Evolutionary conservation across 116 monocot genomes (phyloP).

Genomic region (Posidonia oceanica): DNA sequence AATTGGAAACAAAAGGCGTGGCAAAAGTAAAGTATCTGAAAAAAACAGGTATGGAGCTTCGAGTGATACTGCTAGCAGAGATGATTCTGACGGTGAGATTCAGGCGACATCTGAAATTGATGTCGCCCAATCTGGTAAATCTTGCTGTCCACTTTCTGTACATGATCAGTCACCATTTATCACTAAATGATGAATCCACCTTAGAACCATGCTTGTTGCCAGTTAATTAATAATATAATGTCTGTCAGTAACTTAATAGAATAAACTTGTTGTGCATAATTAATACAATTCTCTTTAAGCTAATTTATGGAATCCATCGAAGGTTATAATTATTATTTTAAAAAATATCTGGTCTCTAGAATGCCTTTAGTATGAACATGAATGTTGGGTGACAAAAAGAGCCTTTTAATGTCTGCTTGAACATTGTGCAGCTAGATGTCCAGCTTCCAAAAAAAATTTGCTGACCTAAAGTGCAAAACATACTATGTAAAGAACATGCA

Average conservation of each 20-base stretch:
- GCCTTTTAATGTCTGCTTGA: no score
- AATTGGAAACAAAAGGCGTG: slow-evolving; percentile 4
- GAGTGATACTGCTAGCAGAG: slow-evolving; percentile 3
- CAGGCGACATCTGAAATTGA: slow-evolving; percentile 12
- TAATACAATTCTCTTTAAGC: not conserved
- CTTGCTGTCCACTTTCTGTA: not conserved
- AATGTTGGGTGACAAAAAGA: no score
- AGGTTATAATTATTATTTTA: no score
- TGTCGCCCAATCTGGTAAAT: slow-evolving; percentile 11
- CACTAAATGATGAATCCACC: not conserved
- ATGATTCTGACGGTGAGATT: slow-evolving; percentile 12
- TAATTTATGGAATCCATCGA: no score
- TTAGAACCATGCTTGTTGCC: not conserved
- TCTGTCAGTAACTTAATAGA: not conserved
- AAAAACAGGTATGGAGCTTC: slow-evolving; percentile 5
- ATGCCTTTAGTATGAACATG: no score
- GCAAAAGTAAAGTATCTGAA: slow-evolving; percentile 8
- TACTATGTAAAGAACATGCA: no score
- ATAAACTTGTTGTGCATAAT: not conserved
- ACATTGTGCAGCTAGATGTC: no score
- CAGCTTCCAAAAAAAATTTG: no score
- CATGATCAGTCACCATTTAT: not conserved
- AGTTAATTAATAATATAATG: not conserved
- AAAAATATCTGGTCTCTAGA: no score
- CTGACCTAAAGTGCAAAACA: no score